A percentile compares a stretch with the other conserved stretches of the same genome.
Evolutionary conservation across 257 asterid genomes (phyloP).

Genomic region (Solanum peruvianum): DNA sequence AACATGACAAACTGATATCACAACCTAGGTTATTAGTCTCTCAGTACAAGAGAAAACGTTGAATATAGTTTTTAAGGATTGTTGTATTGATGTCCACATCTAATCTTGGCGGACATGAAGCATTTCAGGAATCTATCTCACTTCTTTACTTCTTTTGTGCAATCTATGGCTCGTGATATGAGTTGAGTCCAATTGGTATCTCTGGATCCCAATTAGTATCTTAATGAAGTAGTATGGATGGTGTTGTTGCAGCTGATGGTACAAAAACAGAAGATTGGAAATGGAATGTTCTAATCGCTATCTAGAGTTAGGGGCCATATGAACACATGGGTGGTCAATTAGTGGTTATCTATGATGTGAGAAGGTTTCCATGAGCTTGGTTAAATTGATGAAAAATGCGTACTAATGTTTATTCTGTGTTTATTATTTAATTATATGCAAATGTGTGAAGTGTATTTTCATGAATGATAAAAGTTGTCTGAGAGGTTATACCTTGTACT

Average conservation of each 20-base stretch:
- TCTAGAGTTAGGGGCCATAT: neutral
- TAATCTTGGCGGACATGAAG: neutral
- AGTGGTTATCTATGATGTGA: neutral
- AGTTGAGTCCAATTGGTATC: neutral
- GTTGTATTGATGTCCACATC: neutral
- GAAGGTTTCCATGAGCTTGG: neutral
- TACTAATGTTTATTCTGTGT: too few relatives aligned
- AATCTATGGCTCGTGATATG: neutral
- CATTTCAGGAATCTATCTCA: neutral
- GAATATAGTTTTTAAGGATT: neutral
- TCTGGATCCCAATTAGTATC: neutral
- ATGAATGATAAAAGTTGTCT: neutral
- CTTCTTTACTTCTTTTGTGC: neutral
- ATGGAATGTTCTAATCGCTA: neutral
- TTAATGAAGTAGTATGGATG: neutral
- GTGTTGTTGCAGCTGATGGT: neutral
- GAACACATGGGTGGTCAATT: neutral
- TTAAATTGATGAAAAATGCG: neutral
- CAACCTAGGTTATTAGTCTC: neutral
- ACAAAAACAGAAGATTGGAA: neutral
- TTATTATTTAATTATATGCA: neutral
- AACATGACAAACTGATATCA: neutral
- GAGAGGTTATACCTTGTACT: neutral
- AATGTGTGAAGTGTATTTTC: neutral
- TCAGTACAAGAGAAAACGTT: neutral